phyloP scores from a whole-genome alignment of 169 alveolate genomes.

The Amoebophrya sp. region DNA sequence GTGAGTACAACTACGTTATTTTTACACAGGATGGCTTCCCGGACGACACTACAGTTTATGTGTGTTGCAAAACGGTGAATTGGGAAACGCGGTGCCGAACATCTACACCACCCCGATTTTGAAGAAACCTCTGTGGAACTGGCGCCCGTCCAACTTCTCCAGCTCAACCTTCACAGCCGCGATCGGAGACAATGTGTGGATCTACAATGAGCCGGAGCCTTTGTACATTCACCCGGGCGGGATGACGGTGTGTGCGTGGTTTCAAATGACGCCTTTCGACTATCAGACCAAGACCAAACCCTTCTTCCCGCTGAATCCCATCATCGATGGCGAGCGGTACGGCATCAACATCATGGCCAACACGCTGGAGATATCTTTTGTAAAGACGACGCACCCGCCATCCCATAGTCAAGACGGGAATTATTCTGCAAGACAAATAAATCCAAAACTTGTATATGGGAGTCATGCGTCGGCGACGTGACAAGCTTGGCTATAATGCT shows the following conservation, averaged over 20 bases:
- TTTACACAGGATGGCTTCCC: too few species aligned
- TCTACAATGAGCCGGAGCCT: background rate
- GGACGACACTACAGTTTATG: background rate
- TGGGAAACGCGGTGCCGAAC: constrained; percentile 4
- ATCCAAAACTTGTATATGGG: too few species aligned
- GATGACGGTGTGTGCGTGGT: background rate
- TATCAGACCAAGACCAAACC: background rate
- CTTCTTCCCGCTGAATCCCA: background rate
- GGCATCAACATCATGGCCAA: background rate
- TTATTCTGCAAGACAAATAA: too few species aligned
- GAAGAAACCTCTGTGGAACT: background rate
- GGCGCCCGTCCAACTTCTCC: background rate
- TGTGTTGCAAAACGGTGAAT: background rate
- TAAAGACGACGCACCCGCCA: too few species aligned
- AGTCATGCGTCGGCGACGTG: too few species aligned
- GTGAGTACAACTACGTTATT: too few species aligned
- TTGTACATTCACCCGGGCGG: background rate
- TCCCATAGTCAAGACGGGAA: too few species aligned
- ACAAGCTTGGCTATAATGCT: too few species aligned
- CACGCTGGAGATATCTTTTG: background rate
- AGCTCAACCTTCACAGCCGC: background rate
- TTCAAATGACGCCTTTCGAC: background rate
- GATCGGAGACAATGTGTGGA: background rate
- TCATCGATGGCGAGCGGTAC: constrained; percentile 14
- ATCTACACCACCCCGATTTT: background rate